Base-by-base conservation (phyloP, 169 alveolate species). In the Babesia bovis region DNA sequence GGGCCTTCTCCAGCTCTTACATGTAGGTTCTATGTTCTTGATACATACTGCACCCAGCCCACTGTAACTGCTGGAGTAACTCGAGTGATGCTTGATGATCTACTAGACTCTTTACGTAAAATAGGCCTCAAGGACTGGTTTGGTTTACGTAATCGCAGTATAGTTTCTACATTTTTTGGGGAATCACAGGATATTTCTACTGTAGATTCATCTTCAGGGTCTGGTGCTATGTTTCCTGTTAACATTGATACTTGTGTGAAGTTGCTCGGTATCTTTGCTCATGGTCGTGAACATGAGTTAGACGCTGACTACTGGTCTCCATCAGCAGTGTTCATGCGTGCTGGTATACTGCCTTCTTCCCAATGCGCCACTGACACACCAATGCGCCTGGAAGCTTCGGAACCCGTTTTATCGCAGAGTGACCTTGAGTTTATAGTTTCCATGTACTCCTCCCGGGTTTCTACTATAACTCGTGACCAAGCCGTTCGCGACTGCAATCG, bases 101-200 rank as follows among this genome's bases (percentile, higher is more conserved):
- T 47, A 12, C 28, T 55, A 25, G 47, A 49, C 28, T 45, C 73
- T 21, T 50, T 63, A 9, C 60, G 73, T 13, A 63, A 26, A 4
- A 63, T 63, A 9, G 73, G 73, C 49, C 40, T 78, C 0, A 51
- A 55, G 60, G 74, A 78, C n/a, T 78, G 87, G 87, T 78, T 78
- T 45, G 60, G 60, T 36, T 36, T 63, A 6, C 28, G 51, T n/a
- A 60, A 25, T 7, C 15, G 25, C 33, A 38, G 49, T 35, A 63
- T 63, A 6, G 21, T 36, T 32, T 23, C 73, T 38, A 40, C 41
- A 4, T 63, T 63, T 36, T 63, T 63, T 33, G 73, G 73, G 19
- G 32, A 1, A 40, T 38, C 21, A 28, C n/a, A 7, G 44, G 10
- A 50, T 10, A 10, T 6, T 9, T 19, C 13, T 7, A 9, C 13